Conservation (phyloP, 176 grass and related monocot genomes). For the Bonia amplexicaulis region DNA sequence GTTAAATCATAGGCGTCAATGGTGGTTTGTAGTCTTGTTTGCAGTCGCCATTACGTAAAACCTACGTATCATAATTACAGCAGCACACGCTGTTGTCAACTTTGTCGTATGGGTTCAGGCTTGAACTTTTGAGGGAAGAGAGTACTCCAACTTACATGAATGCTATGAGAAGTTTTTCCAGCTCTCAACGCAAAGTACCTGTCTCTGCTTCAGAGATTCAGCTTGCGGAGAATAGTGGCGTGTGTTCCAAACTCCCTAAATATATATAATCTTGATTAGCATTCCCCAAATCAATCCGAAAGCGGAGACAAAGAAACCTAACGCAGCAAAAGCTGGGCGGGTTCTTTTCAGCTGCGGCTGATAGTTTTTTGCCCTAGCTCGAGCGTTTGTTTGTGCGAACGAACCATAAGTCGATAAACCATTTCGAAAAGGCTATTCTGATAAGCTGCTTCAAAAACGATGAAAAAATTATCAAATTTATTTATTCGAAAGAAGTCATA, state of each 20-base stretch:
- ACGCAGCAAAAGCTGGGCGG: not conserved
- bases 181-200: too few relatives aligned
- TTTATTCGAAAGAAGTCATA: too few relatives aligned
- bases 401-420: too few relatives aligned
- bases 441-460: too few relatives aligned
- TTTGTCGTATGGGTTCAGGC: constrained; percentile 3
- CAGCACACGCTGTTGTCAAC: not conserved
- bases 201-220: not conserved
- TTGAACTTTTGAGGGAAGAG: not conserved
- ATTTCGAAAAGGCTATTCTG: too few relatives aligned
- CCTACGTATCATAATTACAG: constrained; percentile 34
- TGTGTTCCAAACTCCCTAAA: not conserved
- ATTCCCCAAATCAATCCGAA: constrained; percentile 15
- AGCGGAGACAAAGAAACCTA: constrained; percentile 24
- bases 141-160: not conserved
- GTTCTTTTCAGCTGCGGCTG: too few relatives aligned
- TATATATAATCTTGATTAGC: not conserved
- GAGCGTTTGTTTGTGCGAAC: too few relatives aligned
- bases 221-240: not conserved
- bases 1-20: not conserved
- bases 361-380: too few relatives aligned
- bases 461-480: too few relatives aligned
- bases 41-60: constrained; percentile 12
- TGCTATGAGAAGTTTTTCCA: not conserved
- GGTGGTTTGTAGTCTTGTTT: not conserved